These are phyloP conservation scores for Leersia perrieri DNA, from an alignment of 176 grass and related monocot genomes.

Conservation along the genomic window DNA sequence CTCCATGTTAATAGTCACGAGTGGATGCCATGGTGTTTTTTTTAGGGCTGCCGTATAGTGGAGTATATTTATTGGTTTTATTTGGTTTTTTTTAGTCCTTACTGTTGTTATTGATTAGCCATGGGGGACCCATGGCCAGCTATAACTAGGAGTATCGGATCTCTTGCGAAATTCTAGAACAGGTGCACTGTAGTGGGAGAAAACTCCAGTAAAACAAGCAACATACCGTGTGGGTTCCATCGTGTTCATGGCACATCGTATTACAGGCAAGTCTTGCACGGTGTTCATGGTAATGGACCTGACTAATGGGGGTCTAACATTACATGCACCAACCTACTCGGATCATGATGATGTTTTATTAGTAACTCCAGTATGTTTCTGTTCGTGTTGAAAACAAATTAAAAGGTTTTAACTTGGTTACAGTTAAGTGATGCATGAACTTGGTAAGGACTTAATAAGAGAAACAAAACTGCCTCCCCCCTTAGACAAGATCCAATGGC, in stretches of 20 bases:
- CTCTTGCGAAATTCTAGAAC: background rate
- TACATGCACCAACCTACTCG: background rate
- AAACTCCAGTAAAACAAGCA: background rate
- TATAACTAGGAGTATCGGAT: background rate
- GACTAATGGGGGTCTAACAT: background rate
- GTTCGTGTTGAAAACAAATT: too few relatives aligned
- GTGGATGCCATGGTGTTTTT: slow-evolving; percentile 14
- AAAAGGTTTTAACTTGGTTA: background rate
- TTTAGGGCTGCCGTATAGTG: background rate
- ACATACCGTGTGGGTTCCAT: background rate
- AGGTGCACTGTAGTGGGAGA: background rate
- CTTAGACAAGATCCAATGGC: background rate
- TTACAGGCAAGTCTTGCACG: background rate
- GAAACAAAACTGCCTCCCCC: background rate
- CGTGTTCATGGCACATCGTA: background rate
- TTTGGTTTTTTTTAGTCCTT: too few relatives aligned
- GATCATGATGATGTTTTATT: background rate
- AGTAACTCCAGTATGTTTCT: too few relatives aligned
- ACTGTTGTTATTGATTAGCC: too few relatives aligned
- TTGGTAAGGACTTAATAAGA: background rate
- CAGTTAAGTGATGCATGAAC: background rate
- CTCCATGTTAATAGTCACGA: too few relatives aligned
- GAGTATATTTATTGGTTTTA: background rate
- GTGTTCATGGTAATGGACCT: background rate
- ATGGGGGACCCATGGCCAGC: background rate